Evolutionary conservation across 2,329 filamentous ascomycete species (phyloP), one percentile per base, ranked within the genome.

Genomic region (Aspergillus felis): DNA sequence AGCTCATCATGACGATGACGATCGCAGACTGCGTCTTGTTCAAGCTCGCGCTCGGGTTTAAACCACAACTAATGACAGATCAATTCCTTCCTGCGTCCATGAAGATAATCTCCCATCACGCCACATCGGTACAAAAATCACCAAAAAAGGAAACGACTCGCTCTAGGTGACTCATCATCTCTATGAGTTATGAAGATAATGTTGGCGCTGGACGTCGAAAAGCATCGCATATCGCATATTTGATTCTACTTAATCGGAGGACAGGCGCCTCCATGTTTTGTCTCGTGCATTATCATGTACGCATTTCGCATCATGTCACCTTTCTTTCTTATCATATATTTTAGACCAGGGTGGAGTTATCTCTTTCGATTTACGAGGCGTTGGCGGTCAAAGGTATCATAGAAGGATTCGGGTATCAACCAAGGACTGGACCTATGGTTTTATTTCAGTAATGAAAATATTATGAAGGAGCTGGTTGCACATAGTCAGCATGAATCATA

Each of bases 1-100:
- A 53, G 64, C 65, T 58, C 58, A 65, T 32, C 62, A 70, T 58
- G 72, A 74, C 41, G 76, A 78, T 44, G 68, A 67, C 24, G 75
- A 77, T 46, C 70, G 74, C 57, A 72, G 74, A 55, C 62, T 77
- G 47, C 71, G 76, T 55, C 63, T 78, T 44, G 62, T 71, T 53
- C 76, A 78, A 67, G 70, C 73, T 28, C 69, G 74, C 61, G 72
- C 71, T 53, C 65, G 72, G 61, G 66, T 59, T 47, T 72, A 64
- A 69, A 29, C 50, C 50, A 38, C 28, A 29, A 12, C 14, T 38
- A 17, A 46, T 29, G 24, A 22, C 3, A 12, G 27, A 25, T 24
- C 4, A 14, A 32, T 29, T 8, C 14, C n/a, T 8, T 9, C 42
- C 10, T 6, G 3, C 12, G 9, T 24, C 42, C 42, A 24, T 17